Evolutionary conservation across 176 grass and related monocot genomes (phyloP), one percentile per base, ranked within the genome.

Genomic region (Phoenix dactylifera): DNA sequence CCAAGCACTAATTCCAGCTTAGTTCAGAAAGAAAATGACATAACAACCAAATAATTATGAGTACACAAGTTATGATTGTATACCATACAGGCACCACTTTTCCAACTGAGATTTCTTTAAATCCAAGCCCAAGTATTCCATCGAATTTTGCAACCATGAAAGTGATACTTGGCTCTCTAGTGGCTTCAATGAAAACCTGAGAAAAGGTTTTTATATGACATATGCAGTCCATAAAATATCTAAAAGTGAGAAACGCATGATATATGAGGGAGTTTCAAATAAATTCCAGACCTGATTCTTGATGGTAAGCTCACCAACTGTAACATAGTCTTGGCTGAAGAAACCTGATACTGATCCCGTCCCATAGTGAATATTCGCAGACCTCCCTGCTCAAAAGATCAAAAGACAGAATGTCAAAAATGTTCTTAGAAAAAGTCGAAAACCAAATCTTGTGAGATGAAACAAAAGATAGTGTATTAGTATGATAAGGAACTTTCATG

Each of bases 101-200:
- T 50, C 86, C 91, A 77, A 95, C 91, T 3, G 91, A 95, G 39
- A 95, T 95, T 83, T 95, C 91, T 58, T 95, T 51, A 60, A 95
- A 95, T 16, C 91, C 91, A 25, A 95, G 80, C 14, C 91, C 91
- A 65, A 95, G 86, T 68, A 95, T 95, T n/a, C 91, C 91, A 84
- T 95, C 86, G 19, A 95, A 95, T 61, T 90, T 90, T 3, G 91
- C 91, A 69, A 81, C 80, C 74, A 90, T 51, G 56, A 95, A 95
- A 61, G 91, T 90, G 51, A 95, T 6, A 70, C 91, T 44, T 49
- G 91, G 91, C 72, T 95, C 91, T 35, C 26, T 87, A 44, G 91
- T 87, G 57, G 91, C 86, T 77, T 95, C 91, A 87, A 95, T 95
- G 23, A 95, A 95, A 44, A 72, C 83, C 91, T 95, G 65, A 75